Evolutionary conservation across 116 monocot species (phyloP).

Genomic region (Papilionanthe hybrid): DNA sequence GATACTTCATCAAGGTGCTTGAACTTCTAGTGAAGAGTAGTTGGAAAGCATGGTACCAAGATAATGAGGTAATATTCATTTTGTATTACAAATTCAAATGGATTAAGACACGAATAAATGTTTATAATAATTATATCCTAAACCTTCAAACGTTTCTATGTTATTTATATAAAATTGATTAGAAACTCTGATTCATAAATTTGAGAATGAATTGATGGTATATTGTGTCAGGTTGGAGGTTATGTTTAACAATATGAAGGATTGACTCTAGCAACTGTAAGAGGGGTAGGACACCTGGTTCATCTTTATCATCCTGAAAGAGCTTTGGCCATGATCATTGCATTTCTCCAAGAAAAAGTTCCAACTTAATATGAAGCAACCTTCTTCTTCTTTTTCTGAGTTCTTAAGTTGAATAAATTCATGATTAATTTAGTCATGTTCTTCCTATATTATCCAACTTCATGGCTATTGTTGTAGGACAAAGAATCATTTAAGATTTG

Average conservation of each 20-base stretch:
- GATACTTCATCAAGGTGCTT: constrained; percentile 18
- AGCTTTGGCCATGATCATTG: constrained; percentile 25
- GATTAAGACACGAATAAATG: neutral
- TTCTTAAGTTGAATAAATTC: too few relatives aligned
- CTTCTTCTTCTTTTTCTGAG: too few relatives aligned
- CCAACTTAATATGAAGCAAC: neutral
- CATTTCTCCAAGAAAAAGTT: too few relatives aligned
- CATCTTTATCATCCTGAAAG: constrained; percentile 44
- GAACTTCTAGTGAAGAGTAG: constrained; percentile 6
- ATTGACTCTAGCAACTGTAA: constrained; percentile 31
- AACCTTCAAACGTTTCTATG: too few relatives aligned
- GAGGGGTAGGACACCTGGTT: constrained; percentile 44
- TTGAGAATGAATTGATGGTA: neutral
- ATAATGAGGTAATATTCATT: constrained; percentile 15
- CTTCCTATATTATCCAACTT: too few relatives aligned
- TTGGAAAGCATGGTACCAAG: constrained; percentile 24
- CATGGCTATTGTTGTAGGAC: too few relatives aligned
- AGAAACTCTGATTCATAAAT: neutral
- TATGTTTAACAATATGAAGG: constrained; percentile 41
- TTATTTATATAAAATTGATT: neutral
- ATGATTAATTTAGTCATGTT: too few relatives aligned
- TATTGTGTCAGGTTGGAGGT: constrained; percentile 32
- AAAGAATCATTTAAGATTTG: too few relatives aligned
- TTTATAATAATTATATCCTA: neutral
- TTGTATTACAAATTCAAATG: too few relatives aligned